These are phyloP conservation scores for Trichoderma guizhouense DNA, from an alignment of 2,329 filamentous ascomycete genomes.

Conservation along the genomic window DNA sequence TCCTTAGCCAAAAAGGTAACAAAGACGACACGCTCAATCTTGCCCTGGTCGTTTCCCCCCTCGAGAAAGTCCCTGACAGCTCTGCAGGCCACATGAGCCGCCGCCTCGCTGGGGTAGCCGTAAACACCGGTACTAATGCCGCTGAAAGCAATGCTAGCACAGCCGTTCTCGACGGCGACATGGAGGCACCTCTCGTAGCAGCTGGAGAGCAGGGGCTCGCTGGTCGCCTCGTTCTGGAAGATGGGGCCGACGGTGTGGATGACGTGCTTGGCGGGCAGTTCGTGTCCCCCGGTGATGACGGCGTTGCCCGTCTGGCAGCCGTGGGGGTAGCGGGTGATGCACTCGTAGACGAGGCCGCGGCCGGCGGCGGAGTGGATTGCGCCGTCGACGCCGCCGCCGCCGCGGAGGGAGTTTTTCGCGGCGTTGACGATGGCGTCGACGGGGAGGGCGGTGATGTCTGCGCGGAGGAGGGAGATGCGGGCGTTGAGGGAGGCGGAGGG, in stretches of 20 bases:
- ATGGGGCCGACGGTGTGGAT: constrained; percentile 91
- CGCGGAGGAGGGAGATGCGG: constrained; percentile 65
- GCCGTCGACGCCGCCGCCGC: constrained; percentile 87
- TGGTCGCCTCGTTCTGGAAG: constrained; percentile 47
- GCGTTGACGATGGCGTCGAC: constrained; percentile 91
- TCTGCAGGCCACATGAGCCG: constrained; percentile 67
- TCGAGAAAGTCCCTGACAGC: constrained; percentile 56
- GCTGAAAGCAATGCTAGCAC: constrained; percentile 75
- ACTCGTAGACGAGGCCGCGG: constrained; percentile 53
- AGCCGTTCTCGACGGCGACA: constrained; percentile 64
- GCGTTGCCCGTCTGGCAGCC: constrained; percentile 71
- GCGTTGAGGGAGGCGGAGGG: constrained; percentile 61
- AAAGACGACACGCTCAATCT: constrained; percentile 73
- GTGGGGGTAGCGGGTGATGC: constrained; percentile 72
- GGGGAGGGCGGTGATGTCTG: constrained; percentile 76
- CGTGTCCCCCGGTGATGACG: constrained; percentile 77
- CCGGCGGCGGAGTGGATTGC: constrained; percentile 87
- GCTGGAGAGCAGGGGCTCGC: constrained; percentile 47
- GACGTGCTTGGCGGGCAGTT: constrained; percentile 71
- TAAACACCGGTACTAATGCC: constrained; percentile 87
- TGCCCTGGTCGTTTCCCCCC: constrained; percentile 38
- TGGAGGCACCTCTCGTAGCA: constrained; percentile 72
- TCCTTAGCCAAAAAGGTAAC: constrained; percentile 81
- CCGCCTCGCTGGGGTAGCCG: constrained; percentile 73
- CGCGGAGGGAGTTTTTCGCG: constrained; percentile 73